Base-by-base conservation (phyloP, 768 basidiomycete species). In the Hericium rajendrae region DNA sequence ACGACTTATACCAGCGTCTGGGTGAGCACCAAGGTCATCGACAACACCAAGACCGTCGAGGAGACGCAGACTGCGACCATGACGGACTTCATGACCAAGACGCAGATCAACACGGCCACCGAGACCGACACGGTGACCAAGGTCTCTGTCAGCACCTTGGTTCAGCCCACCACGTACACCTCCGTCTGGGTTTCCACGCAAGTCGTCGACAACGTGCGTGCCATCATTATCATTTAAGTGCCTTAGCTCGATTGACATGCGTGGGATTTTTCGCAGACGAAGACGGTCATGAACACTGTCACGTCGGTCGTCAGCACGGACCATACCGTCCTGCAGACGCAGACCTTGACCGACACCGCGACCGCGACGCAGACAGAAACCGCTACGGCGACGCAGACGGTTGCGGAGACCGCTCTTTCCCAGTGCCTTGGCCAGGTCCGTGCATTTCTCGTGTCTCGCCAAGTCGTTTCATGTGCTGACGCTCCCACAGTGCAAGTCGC, bases 31-130 rank as follows among this genome's bases (percentile, higher is more conserved):
- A 60, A 76, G 65, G 76, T 81, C 62, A 77, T 76, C 60, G 83
- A 86, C 71, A 77, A 78, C 66, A 85, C 84, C 51, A 70, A 79
- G 74, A 86, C 83, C 15, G 49, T 81, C 46, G 69, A 76, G 70
- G 70, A 80, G 54, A 75, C 73, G 24, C 55, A 67, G 54, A 73
- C 70, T 9, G 59, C 67, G 48, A 74, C 73, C 18, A 63, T 71
- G 59, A 72, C 69, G n/a, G 72, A 74, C 60, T 57, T 67, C 38
- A 62, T 66, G 66, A 72, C 72, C 41, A 56, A 62, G 24, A 60
- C 70, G 54, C 60, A 76, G 18, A 83, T 80, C 40, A 71, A 72
- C 68, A 86, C 84, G 1, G 68, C 77, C 55, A 79, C 76, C 8
- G 72, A 73, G 71, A 82, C 80, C 15, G 77, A 78, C 57, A 83